Percentiles rank a stretch among this genome's conserved stretches.
Conservation (phyloP, 768 basidiomycete species). For the Amanita exitialis region DNA sequence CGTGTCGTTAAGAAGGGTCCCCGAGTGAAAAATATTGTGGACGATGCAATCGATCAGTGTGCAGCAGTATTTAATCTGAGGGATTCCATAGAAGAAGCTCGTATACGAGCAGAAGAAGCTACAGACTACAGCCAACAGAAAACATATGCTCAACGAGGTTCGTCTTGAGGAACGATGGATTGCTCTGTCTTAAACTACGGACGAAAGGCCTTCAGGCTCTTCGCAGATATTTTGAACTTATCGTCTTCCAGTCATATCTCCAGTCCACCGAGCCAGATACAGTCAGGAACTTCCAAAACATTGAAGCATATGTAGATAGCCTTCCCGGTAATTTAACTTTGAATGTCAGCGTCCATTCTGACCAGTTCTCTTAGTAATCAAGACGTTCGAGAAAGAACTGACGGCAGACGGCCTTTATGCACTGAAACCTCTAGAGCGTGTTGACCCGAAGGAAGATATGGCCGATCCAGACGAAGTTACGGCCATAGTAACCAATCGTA, state of each 20-base stretch:
- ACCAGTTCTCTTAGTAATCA: conserved; percentile 52
- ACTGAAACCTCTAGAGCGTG: conserved; percentile 73
- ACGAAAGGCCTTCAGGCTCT: conserved; percentile 65
- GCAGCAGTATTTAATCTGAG: conserved; percentile 76
- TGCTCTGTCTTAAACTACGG: background rate
- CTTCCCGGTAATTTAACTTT: conserved; percentile 55
- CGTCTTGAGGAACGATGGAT: background rate
- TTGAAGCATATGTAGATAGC: conserved; percentile 76
- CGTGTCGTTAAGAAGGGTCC: conserved; percentile 83
- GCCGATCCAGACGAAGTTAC: conserved; percentile 89
- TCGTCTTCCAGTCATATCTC: conserved; percentile 86
- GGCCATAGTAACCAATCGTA: conserved; percentile 73
- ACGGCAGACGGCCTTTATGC: conserved; percentile 67
- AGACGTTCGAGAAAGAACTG: conserved; percentile 91
- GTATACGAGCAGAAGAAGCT: conserved; percentile 68
- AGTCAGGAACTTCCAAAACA: conserved; percentile 58
- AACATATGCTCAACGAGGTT: conserved; percentile 63
- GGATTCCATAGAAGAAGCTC: conserved; percentile 79
- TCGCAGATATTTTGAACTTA: conserved; percentile 74
- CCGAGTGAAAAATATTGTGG: conserved; percentile 77
- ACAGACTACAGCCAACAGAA: conserved; percentile 63
- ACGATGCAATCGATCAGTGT: conserved; percentile 83
- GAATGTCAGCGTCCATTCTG: background rate
- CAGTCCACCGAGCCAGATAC: conserved; percentile 78
- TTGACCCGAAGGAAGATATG: conserved; percentile 53